A percentile compares a stretch with the other conserved stretches of the same genome.
Evolutionary conservation across 352 stramenopile species (phyloP).

Genomic region (Phytophthora agathidicida): DNA sequence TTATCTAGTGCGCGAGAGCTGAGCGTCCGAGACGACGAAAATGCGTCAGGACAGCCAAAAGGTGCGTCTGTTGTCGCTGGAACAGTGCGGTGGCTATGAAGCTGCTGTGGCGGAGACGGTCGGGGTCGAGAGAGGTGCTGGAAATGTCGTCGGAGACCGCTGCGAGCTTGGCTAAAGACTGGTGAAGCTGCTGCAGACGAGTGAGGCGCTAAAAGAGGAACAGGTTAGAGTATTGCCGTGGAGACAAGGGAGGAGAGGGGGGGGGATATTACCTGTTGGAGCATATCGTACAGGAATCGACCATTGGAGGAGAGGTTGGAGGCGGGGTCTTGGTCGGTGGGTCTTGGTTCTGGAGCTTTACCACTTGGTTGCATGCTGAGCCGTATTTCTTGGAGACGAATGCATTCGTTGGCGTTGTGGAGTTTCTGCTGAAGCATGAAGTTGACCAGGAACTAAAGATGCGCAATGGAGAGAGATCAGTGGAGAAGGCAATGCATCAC

Average conservation of each 20-base stretch:
- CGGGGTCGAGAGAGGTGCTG: constrained; percentile 31
- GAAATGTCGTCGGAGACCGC: constrained; percentile 26
- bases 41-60: constrained; percentile 31
- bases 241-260: neutral
- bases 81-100: constrained; percentile 55
- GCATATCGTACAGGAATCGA: constrained; percentile 61
- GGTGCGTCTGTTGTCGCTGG: constrained; percentile 43
- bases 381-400: constrained; percentile 39
- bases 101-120: constrained; percentile 52
- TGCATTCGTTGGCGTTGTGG: constrained; percentile 45
- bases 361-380: constrained; percentile 13
- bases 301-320: constrained; percentile 34
- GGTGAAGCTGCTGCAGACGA: constrained; percentile 65
- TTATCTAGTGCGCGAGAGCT: neutral
- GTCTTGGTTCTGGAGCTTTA: neutral
- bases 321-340: neutral
- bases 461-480: neutral
- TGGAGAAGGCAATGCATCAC: neutral
- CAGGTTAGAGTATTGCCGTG: neutral
- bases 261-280: constrained; percentile 53
- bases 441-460: constrained; percentile 54
- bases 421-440: constrained; percentile 69
- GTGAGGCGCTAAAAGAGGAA: constrained; percentile 49
- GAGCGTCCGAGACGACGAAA: constrained; percentile 8
- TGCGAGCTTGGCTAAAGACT: constrained; percentile 63